Conservation (phyloP, 768 basidiomycete species). For the Auriscalpium vulgare region DNA sequence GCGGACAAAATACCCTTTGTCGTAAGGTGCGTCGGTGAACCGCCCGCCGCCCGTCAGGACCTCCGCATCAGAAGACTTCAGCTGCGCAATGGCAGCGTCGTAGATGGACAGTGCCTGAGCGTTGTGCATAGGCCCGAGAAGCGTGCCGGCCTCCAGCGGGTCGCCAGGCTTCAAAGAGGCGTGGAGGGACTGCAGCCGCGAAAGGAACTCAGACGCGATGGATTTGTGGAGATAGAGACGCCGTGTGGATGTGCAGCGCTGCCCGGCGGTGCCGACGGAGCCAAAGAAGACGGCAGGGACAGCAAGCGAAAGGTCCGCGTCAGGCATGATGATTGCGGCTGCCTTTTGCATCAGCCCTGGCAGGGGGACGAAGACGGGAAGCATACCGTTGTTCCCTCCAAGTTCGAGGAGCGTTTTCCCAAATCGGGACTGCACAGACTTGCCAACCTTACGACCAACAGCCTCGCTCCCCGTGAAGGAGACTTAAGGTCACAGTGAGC, state of each 20-base stretch:
- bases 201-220: constrained; percentile 71
- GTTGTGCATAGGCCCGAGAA: constrained; percentile 85
- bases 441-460: constrained; percentile 84
- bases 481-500: constrained; percentile 37
- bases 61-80: constrained; percentile 61
- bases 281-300: constrained; percentile 90
- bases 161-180: constrained; percentile 71
- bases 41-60: constrained; percentile 66
- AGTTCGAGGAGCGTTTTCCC: constrained; percentile 88
- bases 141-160: constrained; percentile 63
- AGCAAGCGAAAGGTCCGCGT: constrained; percentile 87
- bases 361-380: constrained; percentile 2
- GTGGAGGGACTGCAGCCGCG: constrained; percentile 69
- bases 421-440: constrained; percentile 77
- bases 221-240: constrained; percentile 81
- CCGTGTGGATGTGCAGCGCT: constrained; percentile 86
- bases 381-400: constrained; percentile 88
- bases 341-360: constrained; percentile 1
- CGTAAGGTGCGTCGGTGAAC: constrained; percentile 40
- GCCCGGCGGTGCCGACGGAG: constrained; percentile 74
- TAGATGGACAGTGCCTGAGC: constrained; percentile 61
- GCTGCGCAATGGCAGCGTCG: constrained; percentile 47
- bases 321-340: constrained; percentile 91
- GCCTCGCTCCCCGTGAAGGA: constrained; percentile 94
- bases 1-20: constrained; percentile 79